Percentiles rank a stretch among this genome's conserved stretches.
These are phyloP conservation scores for Lomentospora prolificans DNA, from an alignment of 2,329 filamentous ascomycete species.

Conservation along the genomic window DNA sequence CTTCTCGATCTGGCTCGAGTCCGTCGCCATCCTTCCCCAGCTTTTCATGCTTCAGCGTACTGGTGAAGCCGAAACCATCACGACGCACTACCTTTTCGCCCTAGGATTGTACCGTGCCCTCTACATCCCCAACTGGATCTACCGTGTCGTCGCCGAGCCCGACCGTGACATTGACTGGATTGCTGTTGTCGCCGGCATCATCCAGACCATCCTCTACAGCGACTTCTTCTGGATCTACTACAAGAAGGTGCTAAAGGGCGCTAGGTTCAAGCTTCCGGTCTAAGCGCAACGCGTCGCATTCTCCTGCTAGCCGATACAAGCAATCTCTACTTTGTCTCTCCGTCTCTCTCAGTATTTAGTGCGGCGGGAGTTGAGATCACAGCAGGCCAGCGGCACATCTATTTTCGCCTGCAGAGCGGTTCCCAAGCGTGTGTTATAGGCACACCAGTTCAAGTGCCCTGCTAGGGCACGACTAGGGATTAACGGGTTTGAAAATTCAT, in stretches of 20 bases:
- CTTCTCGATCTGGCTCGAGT: constrained; percentile 97
- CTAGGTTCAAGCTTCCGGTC: constrained; percentile 79
- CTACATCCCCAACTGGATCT: constrained; percentile 99
- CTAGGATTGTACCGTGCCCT: constrained; percentile 83
- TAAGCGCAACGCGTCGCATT: constrained; percentile 28
- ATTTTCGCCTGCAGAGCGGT: too few species aligned
- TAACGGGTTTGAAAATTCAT: too few species aligned
- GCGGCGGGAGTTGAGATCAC: too few species aligned
- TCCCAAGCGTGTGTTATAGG: too few species aligned
- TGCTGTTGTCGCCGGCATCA: constrained; percentile 74
- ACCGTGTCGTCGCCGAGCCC: constrained; percentile 68
- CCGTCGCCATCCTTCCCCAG: constrained; percentile 92
- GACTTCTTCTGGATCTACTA: constrained; percentile 99
- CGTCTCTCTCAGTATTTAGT: background rate
- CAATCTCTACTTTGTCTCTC: too few species aligned
- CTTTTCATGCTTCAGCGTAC: constrained; percentile 97
- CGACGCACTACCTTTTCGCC: constrained; percentile 93
- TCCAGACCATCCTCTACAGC: constrained; percentile 93
- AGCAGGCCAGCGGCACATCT: too few species aligned
- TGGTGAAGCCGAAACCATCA: constrained; percentile 98
- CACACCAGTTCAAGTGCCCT: too few species aligned
- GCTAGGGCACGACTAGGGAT: too few species aligned
- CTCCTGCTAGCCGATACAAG: background rate
- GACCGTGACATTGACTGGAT: constrained; percentile 73
- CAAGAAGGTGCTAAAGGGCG: constrained; percentile 84